Evolutionary conservation across 1,284 basidiomycete genomes (phyloP), one percentile per base, ranked within the genome.

Genomic region (Spongiforma sp.): DNA sequence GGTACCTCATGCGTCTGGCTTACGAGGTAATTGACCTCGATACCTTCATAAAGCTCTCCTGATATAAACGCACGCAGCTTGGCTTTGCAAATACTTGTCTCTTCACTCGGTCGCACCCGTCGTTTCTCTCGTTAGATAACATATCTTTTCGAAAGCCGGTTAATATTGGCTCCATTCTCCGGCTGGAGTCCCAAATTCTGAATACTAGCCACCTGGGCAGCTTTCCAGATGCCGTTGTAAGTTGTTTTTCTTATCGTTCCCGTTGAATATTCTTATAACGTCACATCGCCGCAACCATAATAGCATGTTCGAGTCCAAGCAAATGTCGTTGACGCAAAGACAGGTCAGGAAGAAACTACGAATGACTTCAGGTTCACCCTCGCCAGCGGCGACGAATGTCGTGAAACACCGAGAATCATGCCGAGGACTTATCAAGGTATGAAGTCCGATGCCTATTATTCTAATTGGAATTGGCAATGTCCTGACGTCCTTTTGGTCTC

Each of bases 131-230:
- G 3, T 83, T 94, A 14, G 93, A 94, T 73, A 87, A 87, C 58
- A 93, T 94, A 73, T 87, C 87, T 3, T 94, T 95, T 79, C 83
- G 86, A 55, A 84, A 87, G n/a, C 92, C 93, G 0, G 93, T 95
- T 1, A 89, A 91, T 4, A 93, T 94, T 59, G 93, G 93, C 8
- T 93, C 89, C 1, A 89, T 94, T 58, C 84, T 94, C 12, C 85
- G 89, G 12, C 81, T 94, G 48, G 86, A 86, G 3, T 91, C 91
- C 1, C 84, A 87, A 67, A 84, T 94, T 37, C 81, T 89, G 24
- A 84, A 90, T 68, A 86, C 87, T 1, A 78, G 79, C 0, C 75
- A 79, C 4, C 79, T 79, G 0, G 73, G 77, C 26, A 76, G 81
- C 57, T 83, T 80, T 60, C 83, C 85, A 14, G 78, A 81, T 34